Base-by-base conservation (phyloP, 768 basidiomycete species). In the Lactifluus piperatus region DNA sequence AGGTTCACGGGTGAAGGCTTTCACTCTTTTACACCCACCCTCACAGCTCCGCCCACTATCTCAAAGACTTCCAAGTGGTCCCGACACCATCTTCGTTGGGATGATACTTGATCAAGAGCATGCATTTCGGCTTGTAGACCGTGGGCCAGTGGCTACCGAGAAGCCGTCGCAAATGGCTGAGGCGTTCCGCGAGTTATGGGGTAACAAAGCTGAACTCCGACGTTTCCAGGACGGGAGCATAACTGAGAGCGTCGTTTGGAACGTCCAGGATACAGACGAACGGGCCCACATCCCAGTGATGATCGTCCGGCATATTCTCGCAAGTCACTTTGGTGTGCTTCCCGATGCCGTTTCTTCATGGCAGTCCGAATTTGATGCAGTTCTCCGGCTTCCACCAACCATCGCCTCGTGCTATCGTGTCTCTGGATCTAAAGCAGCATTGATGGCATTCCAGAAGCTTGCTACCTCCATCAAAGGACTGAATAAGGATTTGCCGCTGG, bases 191-290 rank as follows among this genome's bases (percentile, higher is more conserved):
- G 79, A 82, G 5, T 75, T 98, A 64, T 99, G 97, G 97, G 95
- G 94, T 0, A 52, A 81, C 39, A 95, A 93, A 70, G 85, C 94
- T 0, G 95, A 98, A 68, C 75, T 97, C 18, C 81, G 97, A 6
- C 81, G 94, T 39, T 99, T 99, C 77, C 94, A 97, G 71, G 94
- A 99, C 66, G 95, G 95, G 1, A 80, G 86, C 18, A 97, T 98
- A 62, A 68, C 81, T 5, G 93, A 97, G 71, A 91, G 88, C 64
- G 92, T 97, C n/a, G 94, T 98, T 3, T 99, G 97, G 97, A 88
- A 97, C 20, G 82, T 91, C 8, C 79, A 81, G 60, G 86, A 82
- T 3, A 78, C 80, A 0, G 92, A 95, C 52, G 91, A 93, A 60
- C 84, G 91, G 27, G 77, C 83, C 0, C 80, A 85, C 61, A 83